These are phyloP conservation scores for Gloeostereum incarnatum DNA, from an alignment of 768 basidiomycete genomes.

Conservation along the genomic window DNA sequence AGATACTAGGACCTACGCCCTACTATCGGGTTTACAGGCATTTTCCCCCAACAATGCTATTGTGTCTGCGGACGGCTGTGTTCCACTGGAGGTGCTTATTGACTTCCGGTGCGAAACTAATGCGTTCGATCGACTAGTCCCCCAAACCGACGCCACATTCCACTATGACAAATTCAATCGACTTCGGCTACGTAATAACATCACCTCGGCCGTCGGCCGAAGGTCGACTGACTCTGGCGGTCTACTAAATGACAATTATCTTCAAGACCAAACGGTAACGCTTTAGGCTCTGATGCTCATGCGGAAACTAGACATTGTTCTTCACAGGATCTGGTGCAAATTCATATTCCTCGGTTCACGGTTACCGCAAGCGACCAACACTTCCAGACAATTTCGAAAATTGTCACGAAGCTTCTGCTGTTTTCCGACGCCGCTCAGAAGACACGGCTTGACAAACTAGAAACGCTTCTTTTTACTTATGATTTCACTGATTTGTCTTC, in stretches of 20 bases:
- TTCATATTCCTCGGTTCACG: slow-evolving; percentile 80
- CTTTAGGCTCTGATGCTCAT: not conserved
- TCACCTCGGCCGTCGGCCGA: slow-evolving; percentile 40
- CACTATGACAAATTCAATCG: slow-evolving; percentile 95
- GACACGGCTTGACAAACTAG: slow-evolving; percentile 65
- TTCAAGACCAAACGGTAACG: slow-evolving; percentile 57
- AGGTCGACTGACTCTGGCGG: slow-evolving; percentile 26
- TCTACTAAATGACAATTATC: slow-evolving; percentile 30
- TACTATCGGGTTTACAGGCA: slow-evolving; percentile 74
- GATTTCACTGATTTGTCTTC: slow-evolving; percentile 74
- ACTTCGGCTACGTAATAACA: slow-evolving; percentile 67
- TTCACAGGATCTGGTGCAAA: slow-evolving; percentile 66
- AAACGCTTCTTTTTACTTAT: slow-evolving; percentile 78
- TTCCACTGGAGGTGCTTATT: slow-evolving; percentile 88
- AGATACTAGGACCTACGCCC: slow-evolving; percentile 58
- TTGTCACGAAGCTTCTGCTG: slow-evolving; percentile 81
- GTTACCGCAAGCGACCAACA: slow-evolving; percentile 78
- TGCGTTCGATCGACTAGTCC: slow-evolving; percentile 84
- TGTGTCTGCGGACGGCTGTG: slow-evolving; percentile 37
- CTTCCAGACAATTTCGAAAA: slow-evolving; percentile 77
- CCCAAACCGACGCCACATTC: slow-evolving; percentile 77
- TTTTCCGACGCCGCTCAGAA: slow-evolving; percentile 85
- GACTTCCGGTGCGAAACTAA: slow-evolving; percentile 76
- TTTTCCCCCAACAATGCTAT: slow-evolving; percentile 60
- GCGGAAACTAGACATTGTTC: too few species aligned